Conservation (phyloP, 1,139 yeast species). For the Nakaseomyces uthaithaninus region DNA sequence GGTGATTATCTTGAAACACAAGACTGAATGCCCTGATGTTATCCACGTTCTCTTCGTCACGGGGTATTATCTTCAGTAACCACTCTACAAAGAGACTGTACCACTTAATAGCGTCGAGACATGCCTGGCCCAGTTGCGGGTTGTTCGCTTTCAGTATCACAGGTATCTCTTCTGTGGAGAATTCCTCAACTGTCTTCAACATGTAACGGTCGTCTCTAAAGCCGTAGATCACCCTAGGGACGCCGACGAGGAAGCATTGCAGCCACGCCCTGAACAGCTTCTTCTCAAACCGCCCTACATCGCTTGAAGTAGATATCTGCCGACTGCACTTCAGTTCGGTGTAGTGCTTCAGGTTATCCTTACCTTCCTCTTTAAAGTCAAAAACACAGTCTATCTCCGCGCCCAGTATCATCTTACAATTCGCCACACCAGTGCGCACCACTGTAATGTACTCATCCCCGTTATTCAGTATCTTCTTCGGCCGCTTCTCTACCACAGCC, state of each 20-base stretch:
- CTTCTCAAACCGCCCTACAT: slow-evolving; percentile 47
- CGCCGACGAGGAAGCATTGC: slow-evolving; percentile 82
- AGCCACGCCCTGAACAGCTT: slow-evolving; percentile 83
- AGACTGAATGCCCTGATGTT: slow-evolving; percentile 41
- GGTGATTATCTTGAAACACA: slow-evolving; percentile 36
- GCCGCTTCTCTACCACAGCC: slow-evolving; percentile 55
- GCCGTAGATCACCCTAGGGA: slow-evolving; percentile 72
- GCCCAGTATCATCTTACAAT: slow-evolving; percentile 58
- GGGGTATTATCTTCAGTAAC: slow-evolving; percentile 51
- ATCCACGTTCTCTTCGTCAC: slow-evolving; percentile 31
- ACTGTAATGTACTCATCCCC: slow-evolving; percentile 72
- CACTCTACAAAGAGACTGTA: slow-evolving; percentile 80
- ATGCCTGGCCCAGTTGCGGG: slow-evolving; percentile 48
- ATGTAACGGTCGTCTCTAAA: slow-evolving; percentile 67
- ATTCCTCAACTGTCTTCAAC: slow-evolving; percentile 63
- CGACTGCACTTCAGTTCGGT: slow-evolving; percentile 75
- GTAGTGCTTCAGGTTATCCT: slow-evolving; percentile 58
- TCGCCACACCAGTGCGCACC: slow-evolving; percentile 78
- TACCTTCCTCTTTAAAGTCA: slow-evolving; percentile 60
- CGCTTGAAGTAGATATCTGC: slow-evolving; percentile 37
- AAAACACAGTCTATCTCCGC: slow-evolving; percentile 90
- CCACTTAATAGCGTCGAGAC: slow-evolving; percentile 74
- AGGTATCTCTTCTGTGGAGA: slow-evolving; percentile 72
- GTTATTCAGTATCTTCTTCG: slow-evolving; percentile 51
- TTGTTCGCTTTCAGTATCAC: slow-evolving; percentile 37